phyloP scores from a whole-genome alignment of 495 filamentous ascomycete species.

The Wilcoxina mikolae region DNA sequence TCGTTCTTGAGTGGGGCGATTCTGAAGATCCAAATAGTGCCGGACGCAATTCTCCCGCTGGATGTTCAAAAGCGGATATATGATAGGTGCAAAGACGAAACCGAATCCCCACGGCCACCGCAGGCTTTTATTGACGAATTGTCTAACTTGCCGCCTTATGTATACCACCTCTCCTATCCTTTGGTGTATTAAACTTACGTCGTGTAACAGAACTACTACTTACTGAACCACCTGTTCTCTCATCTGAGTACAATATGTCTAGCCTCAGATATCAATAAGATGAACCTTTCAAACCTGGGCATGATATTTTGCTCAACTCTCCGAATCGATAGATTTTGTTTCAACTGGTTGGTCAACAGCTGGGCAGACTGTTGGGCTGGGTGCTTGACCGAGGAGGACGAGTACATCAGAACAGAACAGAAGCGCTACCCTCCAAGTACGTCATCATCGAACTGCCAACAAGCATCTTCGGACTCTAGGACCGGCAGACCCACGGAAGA shows the following conservation, averaged over 20 bases:
- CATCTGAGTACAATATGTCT: slow-evolving; percentile 22
- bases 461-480: slow-evolving; percentile 8
- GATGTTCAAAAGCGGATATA: slow-evolving; percentile 28
- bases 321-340: slow-evolving; percentile 27
- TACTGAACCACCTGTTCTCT: slow-evolving; percentile 26
- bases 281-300: slow-evolving; percentile 28
- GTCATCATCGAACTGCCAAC: slow-evolving; percentile 12
- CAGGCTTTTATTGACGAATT: slow-evolving; percentile 26
- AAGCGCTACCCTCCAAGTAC: slow-evolving; percentile 14
- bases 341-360: slow-evolving; percentile 27
- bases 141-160: slow-evolving; percentile 27
- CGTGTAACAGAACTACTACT: slow-evolving; percentile 25
- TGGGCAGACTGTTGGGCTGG: slow-evolving; percentile 28
- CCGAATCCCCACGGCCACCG: slow-evolving; percentile 22
- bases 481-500: slow-evolving; percentile 6
- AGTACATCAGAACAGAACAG: slow-evolving; percentile 19
- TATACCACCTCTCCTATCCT: slow-evolving; percentile 4
- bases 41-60: slow-evolving; percentile 25
- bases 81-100: slow-evolving; percentile 28
- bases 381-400: slow-evolving; percentile 25
- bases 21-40: slow-evolving; percentile 11
- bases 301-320: slow-evolving; percentile 30
- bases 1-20: neutral
- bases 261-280: slow-evolving; percentile 28
- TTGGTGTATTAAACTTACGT: neutral